A percentile compares a stretch with the other conserved stretches of the same genome.
Evolutionary conservation across 2,329 filamentous ascomycete species (phyloP).

Genomic region (Nemania sp.): DNA sequence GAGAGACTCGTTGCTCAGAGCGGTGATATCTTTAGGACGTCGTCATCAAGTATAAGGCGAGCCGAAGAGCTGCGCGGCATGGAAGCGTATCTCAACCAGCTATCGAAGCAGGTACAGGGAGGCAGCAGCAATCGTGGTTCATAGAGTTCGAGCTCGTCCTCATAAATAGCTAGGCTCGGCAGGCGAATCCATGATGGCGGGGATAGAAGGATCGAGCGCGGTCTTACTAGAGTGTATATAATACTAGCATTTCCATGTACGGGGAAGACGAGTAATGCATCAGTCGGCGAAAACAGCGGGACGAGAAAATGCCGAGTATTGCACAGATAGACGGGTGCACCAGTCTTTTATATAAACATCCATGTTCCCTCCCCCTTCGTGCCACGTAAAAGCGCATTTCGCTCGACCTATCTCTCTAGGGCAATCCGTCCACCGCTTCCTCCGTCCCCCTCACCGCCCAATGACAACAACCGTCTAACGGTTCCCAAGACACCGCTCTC

Average conservation of each 20-base stretch:
- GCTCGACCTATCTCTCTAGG: neutral
- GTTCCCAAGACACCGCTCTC: constrained; percentile 3
- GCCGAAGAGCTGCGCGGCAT: constrained; percentile 33
- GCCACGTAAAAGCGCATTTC: constrained; percentile 2
- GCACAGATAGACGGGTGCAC: neutral
- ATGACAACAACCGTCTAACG: neutral
- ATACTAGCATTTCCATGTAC: neutral
- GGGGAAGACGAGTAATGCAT: neutral
- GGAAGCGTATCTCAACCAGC: constrained; percentile 34
- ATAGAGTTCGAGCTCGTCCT: constrained; percentile 17
- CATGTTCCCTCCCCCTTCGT: neutral
- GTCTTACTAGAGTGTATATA: constrained; percentile 4
- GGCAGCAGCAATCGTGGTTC: constrained; percentile 1
- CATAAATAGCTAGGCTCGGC: neutral
- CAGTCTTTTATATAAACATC: constrained; percentile 14
- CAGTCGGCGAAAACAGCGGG: neutral
- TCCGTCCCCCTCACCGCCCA: neutral
- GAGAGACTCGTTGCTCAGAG: constrained; percentile 40
- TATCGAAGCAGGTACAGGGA: constrained; percentile 36
- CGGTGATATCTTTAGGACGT: neutral
- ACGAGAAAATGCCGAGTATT: neutral
- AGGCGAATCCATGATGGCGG: neutral
- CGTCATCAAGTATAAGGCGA: no score
- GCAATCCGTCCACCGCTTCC: neutral
- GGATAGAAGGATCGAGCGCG: neutral